These are phyloP conservation scores for Chlorella variabilis DNA, from an alignment of 163 green algal species.

Conservation along the genomic window DNA sequence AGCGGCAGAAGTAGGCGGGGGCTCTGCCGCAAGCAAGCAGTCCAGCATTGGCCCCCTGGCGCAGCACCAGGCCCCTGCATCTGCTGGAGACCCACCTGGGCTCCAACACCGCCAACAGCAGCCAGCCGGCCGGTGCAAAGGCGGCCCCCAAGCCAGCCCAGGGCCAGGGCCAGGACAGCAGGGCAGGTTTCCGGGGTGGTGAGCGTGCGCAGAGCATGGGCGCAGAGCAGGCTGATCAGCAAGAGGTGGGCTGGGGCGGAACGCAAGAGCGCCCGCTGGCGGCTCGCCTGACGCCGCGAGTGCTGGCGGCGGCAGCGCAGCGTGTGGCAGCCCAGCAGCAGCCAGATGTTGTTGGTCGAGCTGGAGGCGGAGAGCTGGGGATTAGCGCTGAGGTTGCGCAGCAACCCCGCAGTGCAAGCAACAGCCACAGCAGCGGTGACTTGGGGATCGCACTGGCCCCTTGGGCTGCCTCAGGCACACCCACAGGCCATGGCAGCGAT, in stretches of 20 bases:
- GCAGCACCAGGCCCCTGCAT: neutral
- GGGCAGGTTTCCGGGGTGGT: neutral
- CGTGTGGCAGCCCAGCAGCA: neutral
- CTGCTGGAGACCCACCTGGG: neutral
- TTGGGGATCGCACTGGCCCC: neutral
- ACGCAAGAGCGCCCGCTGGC: neutral
- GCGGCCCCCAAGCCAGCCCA: neutral
- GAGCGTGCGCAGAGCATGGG: no score
- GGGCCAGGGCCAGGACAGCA: neutral
- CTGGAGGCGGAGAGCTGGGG: no score
- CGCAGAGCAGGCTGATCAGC: no score
- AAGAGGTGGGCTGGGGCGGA: no score
- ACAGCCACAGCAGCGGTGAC: constrained; percentile 2
- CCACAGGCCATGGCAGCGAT: neutral
- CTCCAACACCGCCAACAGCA: neutral
- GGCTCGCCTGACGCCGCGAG: neutral
- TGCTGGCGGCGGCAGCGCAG: neutral
- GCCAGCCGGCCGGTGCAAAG: neutral
- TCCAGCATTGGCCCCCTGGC: constrained; percentile 11
- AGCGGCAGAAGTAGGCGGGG: neutral
- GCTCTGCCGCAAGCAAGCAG: neutral
- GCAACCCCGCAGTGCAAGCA: neutral
- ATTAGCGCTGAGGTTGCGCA: no score
- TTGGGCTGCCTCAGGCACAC: neutral
- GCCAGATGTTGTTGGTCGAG: no score